Conservation (phyloP, 2,329 filamentous ascomycete genomes). For the Fusarium irregulare region DNA sequence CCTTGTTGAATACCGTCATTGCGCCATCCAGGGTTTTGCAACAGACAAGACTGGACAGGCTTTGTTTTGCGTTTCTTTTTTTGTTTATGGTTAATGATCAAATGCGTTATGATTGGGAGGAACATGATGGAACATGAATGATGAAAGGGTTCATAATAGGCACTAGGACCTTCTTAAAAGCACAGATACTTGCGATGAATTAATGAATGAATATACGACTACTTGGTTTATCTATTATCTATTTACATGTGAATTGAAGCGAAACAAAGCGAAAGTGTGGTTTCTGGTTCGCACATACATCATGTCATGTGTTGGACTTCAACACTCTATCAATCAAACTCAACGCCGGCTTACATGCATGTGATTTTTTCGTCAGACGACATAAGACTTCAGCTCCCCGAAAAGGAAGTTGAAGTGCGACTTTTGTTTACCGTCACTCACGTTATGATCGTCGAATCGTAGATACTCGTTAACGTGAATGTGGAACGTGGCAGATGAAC, state of each 20-base stretch:
- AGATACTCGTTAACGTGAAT: background rate
- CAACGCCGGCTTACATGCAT: slow-evolving; percentile 34
- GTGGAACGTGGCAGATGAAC: background rate
- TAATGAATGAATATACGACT: slow-evolving; percentile 42
- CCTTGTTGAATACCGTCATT: background rate
- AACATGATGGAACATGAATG: slow-evolving; percentile 16
- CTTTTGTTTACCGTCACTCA: slow-evolving; percentile 1
- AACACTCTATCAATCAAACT: slow-evolving; percentile 23
- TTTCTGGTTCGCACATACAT: background rate
- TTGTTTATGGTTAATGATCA: slow-evolving; percentile 34
- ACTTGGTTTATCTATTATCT: slow-evolving; percentile 30
- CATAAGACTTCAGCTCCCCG: slow-evolving; percentile 1
- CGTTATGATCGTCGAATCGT: slow-evolving; percentile 2
- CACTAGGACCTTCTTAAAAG: background rate
- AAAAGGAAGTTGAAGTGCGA: background rate
- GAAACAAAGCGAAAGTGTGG: slow-evolving; percentile 4
- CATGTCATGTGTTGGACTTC: slow-evolving; percentile 2
- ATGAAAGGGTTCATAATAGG: slow-evolving; percentile 1
- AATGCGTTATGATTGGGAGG: slow-evolving; percentile 30
- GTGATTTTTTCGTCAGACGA: slow-evolving; percentile 20
- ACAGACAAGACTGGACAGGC: background rate
- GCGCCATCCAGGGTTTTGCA: background rate
- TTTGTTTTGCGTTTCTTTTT: background rate
- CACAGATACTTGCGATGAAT: background rate
- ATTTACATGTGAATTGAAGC: slow-evolving; percentile 13